These are phyloP conservation scores for Penicillium verhagenii DNA, from an alignment of 495 filamentous ascomycete species.

Conservation along the genomic window DNA sequence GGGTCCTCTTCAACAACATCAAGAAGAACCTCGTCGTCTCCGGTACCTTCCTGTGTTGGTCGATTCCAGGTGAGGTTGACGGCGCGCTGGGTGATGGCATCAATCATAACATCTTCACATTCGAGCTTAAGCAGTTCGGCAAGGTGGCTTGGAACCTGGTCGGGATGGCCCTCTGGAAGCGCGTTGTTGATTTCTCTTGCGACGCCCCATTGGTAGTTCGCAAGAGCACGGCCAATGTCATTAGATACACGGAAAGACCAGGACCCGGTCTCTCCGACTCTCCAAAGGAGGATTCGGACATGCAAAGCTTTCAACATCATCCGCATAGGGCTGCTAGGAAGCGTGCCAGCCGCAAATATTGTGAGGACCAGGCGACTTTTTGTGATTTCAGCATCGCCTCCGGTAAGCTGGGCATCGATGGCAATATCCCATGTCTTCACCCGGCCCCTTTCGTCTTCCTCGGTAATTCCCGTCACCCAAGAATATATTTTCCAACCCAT, in stretches of 20 bases:
- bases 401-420: conserved; percentile 91
- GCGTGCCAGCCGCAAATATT: conserved; percentile 81
- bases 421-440: conserved; percentile 95
- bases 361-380: conserved; percentile 84
- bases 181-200: conserved; percentile 65
- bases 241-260: conserved; percentile 61
- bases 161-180: conserved; percentile 55
- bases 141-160: conserved; percentile 75
- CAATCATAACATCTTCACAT: conserved; percentile 74
- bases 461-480: conserved; percentile 71
- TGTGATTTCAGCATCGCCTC: conserved; percentile 87
- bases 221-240: conserved; percentile 63
- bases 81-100: conserved; percentile 76
- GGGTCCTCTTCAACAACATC: conserved; percentile 83
- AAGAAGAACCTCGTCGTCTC: conserved; percentile 65
- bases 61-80: conserved; percentile 91
- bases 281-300: conserved; percentile 83
- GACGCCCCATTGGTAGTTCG: conserved; percentile 75
- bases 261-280: conserved; percentile 63
- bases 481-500: conserved; percentile 76
- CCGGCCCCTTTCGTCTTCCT: conserved; percentile 81
- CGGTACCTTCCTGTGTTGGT: conserved; percentile 63
- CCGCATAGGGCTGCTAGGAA: conserved; percentile 78
- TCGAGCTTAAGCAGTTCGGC: conserved; percentile 69
- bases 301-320: conserved; percentile 93